Conservation (phyloP, 2,329 filamentous ascomycete genomes). For the Alternaria brassicae region DNA sequence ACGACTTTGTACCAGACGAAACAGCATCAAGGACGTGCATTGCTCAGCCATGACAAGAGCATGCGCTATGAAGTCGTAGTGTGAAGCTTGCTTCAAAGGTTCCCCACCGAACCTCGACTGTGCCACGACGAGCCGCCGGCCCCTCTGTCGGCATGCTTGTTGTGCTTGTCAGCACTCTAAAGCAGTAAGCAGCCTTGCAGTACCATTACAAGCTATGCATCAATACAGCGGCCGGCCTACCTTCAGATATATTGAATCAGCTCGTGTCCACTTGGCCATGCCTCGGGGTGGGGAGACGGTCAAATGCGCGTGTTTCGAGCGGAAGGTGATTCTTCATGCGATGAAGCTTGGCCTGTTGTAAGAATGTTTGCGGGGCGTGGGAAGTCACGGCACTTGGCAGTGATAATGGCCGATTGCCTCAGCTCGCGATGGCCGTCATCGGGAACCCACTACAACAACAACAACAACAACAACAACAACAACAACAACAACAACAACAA, state of each 20-base stretch:
- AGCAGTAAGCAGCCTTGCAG: constrained; percentile 29
- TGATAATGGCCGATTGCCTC: not conserved
- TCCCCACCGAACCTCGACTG: constrained; percentile 11
- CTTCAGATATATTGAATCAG: constrained; percentile 27
- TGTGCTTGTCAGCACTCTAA: constrained; percentile 30
- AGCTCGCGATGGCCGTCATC: not conserved
- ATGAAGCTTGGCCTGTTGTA: constrained; percentile 32
- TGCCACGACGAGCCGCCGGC: constrained; percentile 13
- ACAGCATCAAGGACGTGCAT: constrained; percentile 2
- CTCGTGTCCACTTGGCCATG: constrained; percentile 17
- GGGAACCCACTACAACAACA: not conserved
- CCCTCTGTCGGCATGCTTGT: constrained; percentile 31
- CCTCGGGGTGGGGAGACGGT: constrained; percentile 23
- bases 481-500: not conserved
- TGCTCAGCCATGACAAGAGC: not conserved
- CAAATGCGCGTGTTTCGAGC: constrained; percentile 35
- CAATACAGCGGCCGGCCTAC: constrained; percentile 17
- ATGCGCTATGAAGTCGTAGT: constrained; percentile 17
- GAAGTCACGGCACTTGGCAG: not conserved
- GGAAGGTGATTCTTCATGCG: constrained; percentile 36
- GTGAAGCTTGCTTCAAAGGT: constrained; percentile 6
- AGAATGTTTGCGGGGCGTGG: constrained; percentile 29
- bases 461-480: not conserved
- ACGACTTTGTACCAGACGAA: constrained; percentile 1
- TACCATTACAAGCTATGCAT: constrained; percentile 5